These are phyloP conservation scores for Xylaria sp. DNA, from an alignment of 495 filamentous ascomycete genomes.

Conservation along the genomic window DNA sequence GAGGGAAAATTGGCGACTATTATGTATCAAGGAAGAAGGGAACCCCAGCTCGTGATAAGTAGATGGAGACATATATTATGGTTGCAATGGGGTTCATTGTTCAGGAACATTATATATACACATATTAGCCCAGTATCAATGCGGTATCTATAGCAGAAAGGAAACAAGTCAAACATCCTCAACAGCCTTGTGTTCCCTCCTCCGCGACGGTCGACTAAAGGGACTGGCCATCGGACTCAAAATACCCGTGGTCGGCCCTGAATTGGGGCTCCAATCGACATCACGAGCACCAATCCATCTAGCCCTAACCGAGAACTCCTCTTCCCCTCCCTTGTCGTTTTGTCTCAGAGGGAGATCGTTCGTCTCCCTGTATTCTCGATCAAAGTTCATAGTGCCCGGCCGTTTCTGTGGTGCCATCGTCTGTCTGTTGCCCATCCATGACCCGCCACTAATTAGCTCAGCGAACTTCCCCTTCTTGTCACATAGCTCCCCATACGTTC, in stretches of 20 bases:
- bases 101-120: background rate
- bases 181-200: slow-evolving; percentile 33
- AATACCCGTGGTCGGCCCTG: slow-evolving; percentile 36
- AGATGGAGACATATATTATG: background rate
- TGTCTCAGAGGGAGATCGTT: slow-evolving; percentile 34
- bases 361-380: background rate
- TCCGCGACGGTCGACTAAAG: slow-evolving; percentile 30
- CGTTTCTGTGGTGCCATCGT: background rate
- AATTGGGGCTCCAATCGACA: slow-evolving; percentile 31
- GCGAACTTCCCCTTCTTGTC: slow-evolving; percentile 43
- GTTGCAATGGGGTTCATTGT: background rate
- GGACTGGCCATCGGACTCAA: slow-evolving; percentile 39
- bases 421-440: slow-evolving; percentile 35
- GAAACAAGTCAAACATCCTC: slow-evolving; percentile 14
- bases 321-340: slow-evolving; percentile 14
- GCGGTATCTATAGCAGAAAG: background rate
- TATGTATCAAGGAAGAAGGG: too few species aligned
- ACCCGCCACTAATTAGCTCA: slow-evolving; percentile 44
- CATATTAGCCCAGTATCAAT: background rate
- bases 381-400: background rate
- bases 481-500: slow-evolving; percentile 63
- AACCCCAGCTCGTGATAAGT: background rate
- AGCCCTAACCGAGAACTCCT: slow-evolving; percentile 28
- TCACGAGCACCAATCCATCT: slow-evolving; percentile 33
- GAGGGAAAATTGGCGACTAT: background rate